Conservation (phyloP, 164 flowering plant genomes). For the Kalanchoe fedtschenkoi region DNA sequence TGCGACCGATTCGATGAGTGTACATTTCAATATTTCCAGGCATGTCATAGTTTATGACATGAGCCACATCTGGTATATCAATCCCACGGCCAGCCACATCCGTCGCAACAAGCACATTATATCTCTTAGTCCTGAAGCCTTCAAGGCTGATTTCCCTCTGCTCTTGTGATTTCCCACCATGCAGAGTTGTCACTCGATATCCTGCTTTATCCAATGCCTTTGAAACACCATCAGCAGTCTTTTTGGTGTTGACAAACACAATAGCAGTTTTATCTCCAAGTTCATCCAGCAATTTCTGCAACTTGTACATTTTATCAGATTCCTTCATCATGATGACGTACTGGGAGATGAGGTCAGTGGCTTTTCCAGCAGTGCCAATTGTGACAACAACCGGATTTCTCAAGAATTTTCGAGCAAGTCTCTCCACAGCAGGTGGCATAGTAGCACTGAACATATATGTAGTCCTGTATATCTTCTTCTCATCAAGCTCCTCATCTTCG, state of each 20-base stretch:
- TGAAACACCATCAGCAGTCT: slow-evolving; percentile 54
- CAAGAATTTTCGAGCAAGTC: slow-evolving; percentile 83
- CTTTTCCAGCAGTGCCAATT: slow-evolving; percentile 88
- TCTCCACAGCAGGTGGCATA: slow-evolving; percentile 87
- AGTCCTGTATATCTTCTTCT: slow-evolving; percentile 70
- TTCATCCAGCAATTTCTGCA: slow-evolving; percentile 59
- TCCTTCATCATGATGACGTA: slow-evolving; percentile 72
- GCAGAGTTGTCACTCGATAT: slow-evolving; percentile 71
- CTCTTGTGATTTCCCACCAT: slow-evolving; percentile 91
- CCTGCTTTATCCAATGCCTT: slow-evolving; percentile 65
- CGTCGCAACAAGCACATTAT: slow-evolving; percentile 85
- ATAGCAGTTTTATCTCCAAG: slow-evolving; percentile 85
- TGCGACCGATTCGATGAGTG: slow-evolving; percentile 86
- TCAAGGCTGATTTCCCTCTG: slow-evolving; percentile 87
- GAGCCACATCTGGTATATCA: slow-evolving; percentile 89
- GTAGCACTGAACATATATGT: slow-evolving; percentile 97
- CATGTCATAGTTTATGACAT: slow-evolving; percentile 83
- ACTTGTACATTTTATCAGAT: slow-evolving; percentile 51
- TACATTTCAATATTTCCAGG: slow-evolving; percentile 74
- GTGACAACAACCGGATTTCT: slow-evolving; percentile 90
- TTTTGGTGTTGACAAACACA: slow-evolving; percentile 80
- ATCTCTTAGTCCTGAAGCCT: slow-evolving; percentile 79
- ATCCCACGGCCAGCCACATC: slow-evolving; percentile 97
- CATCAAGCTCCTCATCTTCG: slow-evolving; percentile 92
- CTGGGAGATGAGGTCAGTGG: slow-evolving; percentile 72